Base-by-base conservation (phyloP, 1,139 yeast species). In the Saccharomyces pastorianus region DNA sequence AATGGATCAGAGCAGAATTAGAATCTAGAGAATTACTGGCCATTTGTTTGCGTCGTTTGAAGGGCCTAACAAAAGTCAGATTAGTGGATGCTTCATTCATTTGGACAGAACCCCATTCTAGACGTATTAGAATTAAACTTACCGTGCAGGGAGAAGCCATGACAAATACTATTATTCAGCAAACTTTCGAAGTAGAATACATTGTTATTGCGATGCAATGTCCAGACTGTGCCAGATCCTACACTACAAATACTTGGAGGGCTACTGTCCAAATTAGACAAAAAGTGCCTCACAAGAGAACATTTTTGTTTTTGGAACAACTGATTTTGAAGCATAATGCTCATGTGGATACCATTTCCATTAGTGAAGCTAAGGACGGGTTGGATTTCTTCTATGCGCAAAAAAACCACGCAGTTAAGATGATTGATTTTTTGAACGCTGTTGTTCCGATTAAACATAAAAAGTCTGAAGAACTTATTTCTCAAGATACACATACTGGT, bases 21-120 rank as follows among this genome's bases (percentile, higher is more conserved):
- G 99, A 95, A 73, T 86, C 96, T 32, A 78, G 99, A 70, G 99
- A 93, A 70, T 77, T 95, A 52, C 76, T 93, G 60, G 98, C 99
- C 1, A 74, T 95, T 52, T 88, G 98, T 76, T 76, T 93, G 63
- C 83, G 95, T 71, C 81, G 95, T 70, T 78, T 95, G 62, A 88
- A 86, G 65, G 99, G 99, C 53, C 77, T 95, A 62, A 85, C 82
- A 60, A 90, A 89, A 66, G 95, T 91, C 51, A 79, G 99, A 62
- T 77, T 93, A 57, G 83, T 91, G 32, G 99, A 95, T 74, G 99
- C 99, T 6, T 81, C 91, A 4, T 93, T 93, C 66, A 84, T 93
- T 59, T 93, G 99, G 99, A 93, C 99, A 0, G 99, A 93, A 73
- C 99, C 99, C 1, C 99, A 93, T 71, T 91, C 98, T 28, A 84